A percentile compares a stretch with the other conserved stretches of the same genome.
These are phyloP conservation scores for Asterionellopsis glacialis DNA, from an alignment of 108 stramenopile genomes.

Conservation along the genomic window DNA sequence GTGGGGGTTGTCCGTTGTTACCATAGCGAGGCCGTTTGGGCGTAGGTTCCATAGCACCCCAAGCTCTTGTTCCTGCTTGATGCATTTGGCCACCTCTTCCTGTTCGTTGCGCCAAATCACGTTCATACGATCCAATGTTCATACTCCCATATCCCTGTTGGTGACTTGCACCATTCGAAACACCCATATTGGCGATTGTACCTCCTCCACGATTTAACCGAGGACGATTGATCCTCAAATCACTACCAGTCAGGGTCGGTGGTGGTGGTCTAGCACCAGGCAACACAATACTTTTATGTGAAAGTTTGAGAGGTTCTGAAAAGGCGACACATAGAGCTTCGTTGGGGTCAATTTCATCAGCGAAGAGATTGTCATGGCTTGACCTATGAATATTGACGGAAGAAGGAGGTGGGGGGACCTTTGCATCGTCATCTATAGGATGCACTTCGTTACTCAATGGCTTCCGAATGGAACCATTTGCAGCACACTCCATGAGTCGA, in stretches of 20 bases:
- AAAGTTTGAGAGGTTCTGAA: slow-evolving; percentile 61
- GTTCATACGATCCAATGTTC: slow-evolving; percentile 82
- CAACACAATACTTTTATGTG: slow-evolving; percentile 70
- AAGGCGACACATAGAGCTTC: slow-evolving; percentile 74
- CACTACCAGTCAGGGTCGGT: slow-evolving; percentile 62
- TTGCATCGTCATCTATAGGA: slow-evolving; percentile 48
- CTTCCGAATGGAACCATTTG: slow-evolving; percentile 58
- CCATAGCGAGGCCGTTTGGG: slow-evolving; percentile 43
- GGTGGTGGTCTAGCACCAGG: slow-evolving; percentile 51
- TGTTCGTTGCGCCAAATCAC: slow-evolving; percentile 62
- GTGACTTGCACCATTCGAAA: slow-evolving; percentile 50
- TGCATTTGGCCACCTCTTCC: slow-evolving; percentile 79
- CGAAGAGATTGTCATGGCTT: slow-evolving; percentile 45
- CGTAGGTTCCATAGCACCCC: slow-evolving; percentile 84
- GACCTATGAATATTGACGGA: slow-evolving; percentile 48
- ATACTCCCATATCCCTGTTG: slow-evolving; percentile 78
- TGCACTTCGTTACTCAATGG: slow-evolving; percentile 75
- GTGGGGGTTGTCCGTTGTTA: slow-evolving; percentile 7
- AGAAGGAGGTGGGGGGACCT: slow-evolving; percentile 39
- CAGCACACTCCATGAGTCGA: slow-evolving; percentile 40
- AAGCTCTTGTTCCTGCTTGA: slow-evolving; percentile 78
- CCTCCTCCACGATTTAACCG: slow-evolving; percentile 75
- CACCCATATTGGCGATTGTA: slow-evolving; percentile 81
- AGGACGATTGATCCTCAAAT: slow-evolving; percentile 70
- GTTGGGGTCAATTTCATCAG: slow-evolving; percentile 51